Evolutionary conservation across 352 stramenopile species (phyloP).

Genomic region (Phytopythium montanum): DNA sequence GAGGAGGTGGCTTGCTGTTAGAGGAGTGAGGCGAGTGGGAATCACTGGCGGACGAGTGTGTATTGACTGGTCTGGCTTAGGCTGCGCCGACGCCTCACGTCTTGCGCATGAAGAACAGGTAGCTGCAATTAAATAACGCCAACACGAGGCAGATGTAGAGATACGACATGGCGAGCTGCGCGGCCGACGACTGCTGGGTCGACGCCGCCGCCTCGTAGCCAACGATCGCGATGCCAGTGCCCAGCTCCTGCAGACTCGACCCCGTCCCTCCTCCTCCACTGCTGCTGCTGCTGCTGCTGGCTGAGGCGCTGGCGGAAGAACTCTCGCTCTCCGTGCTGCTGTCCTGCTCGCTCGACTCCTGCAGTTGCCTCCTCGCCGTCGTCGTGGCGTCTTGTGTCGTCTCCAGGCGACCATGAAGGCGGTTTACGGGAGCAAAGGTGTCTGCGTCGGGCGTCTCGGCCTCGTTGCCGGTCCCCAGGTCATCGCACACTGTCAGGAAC

Average conservation of each 20-base stretch:
- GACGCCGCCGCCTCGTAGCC: conserved; percentile 21
- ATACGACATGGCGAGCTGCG: conserved; percentile 31
- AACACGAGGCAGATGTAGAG: conserved; percentile 29
- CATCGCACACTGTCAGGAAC: conserved; percentile 21
- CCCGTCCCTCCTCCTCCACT: conserved; percentile 19
- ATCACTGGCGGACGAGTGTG: background rate
- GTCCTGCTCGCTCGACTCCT: background rate
- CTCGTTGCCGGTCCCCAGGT: conserved; percentile 10
- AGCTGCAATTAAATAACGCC: conserved; percentile 49
- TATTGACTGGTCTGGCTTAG: background rate
- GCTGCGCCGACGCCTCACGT: conserved; percentile 16
- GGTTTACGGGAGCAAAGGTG: conserved; percentile 23
- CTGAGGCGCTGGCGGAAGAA: background rate
- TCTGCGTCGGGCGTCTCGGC: conserved; percentile 22
- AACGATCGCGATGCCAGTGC: conserved; percentile 4
- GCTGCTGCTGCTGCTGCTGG: conserved; percentile 9
- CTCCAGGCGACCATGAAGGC: conserved; percentile 21
- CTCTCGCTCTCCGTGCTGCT: background rate
- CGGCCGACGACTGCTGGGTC: conserved; percentile 21
- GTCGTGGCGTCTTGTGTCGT: conserved; percentile 1
- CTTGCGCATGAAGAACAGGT: conserved; percentile 43
- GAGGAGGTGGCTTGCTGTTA: background rate
- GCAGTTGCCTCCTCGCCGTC: background rate
- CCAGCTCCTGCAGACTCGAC: conserved; percentile 11
- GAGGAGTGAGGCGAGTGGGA: background rate